Evolutionary conservation across 371 early-diverging fungal genomes (phyloP), one percentile per base, ranked within the genome.

Genomic region (Mortierella sp.): DNA sequence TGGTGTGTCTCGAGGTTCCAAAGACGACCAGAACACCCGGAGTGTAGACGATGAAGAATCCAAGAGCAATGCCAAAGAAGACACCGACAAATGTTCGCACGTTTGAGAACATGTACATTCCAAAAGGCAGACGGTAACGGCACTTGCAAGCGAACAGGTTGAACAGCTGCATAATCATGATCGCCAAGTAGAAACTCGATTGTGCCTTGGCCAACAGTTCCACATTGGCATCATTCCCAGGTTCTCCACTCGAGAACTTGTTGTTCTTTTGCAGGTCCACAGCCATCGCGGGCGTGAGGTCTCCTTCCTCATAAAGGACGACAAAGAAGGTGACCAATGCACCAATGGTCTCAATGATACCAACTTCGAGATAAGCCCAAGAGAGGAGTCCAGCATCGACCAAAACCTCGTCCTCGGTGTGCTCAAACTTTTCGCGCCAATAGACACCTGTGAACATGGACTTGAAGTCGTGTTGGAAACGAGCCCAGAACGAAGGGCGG

Each of bases 111-210:
- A 95, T 91, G 81, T 89, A 91, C 51, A 65, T 70, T 24, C 95
- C 94, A 65, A 90, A 91, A 31, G 96, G 95, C 53, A 91, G 72
- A 3, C 87, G 81, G 64, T 89, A 84, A 13, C 89, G 82, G 39
- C 90, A 86, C 85, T 98, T 98, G 84, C 95, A 94, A 26, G 93
- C 90, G 78, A 97, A 95, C 83, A 95, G 73, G 82, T 97, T 98
- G 86, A 94, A 96, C 71, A 90, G 84, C 78, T 98, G 98, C 79
- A 82, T 82, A 62, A 95, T 85, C 88, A 95, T 86, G 23, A 98
- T 82, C 51, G 84, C 79, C 54, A 94, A 80, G 71, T 93, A 96
- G 81, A 88, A 94, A 30, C 87, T 84, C 1, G 94, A 89, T 71
- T 95, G 95, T 4, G 91, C 78, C 92, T 70, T 87, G 83, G 57